Conservation (phyloP, 2,329 filamentous ascomycete species). For the Diaporthe sp. region DNA sequence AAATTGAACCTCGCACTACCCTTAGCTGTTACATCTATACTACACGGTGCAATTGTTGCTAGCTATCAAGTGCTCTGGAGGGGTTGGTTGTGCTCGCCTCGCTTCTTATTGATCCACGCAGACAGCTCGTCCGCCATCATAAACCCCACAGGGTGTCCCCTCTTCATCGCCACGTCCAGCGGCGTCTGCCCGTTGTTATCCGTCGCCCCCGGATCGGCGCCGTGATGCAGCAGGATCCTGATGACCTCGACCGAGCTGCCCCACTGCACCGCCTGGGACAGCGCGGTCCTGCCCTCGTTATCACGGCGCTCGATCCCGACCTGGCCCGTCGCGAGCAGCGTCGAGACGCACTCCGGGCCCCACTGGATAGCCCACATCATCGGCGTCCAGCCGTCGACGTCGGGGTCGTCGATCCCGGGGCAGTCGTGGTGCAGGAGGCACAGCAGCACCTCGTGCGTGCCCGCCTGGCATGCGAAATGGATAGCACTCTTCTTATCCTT, state of each 20-base stretch:
- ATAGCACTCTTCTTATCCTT: background rate
- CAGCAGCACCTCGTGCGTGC: background rate
- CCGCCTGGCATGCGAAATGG: slow-evolving; percentile 1
- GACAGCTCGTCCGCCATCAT: slow-evolving; percentile 1
- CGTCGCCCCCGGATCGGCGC: background rate
- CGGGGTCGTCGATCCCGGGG: background rate
- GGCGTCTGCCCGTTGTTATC: background rate
- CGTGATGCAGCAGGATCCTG: background rate
- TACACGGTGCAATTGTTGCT: background rate
- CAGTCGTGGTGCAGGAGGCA: background rate
- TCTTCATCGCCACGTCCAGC: background rate
- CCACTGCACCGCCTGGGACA: slow-evolving; percentile 5
- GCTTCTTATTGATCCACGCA: slow-evolving; percentile 1
- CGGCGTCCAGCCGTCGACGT: slow-evolving; percentile 4
- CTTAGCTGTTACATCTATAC: background rate
- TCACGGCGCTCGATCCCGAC: background rate
- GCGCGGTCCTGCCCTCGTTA: background rate
- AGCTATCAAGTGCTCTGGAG: background rate
- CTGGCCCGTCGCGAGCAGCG: background rate
- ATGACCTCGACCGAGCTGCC: background rate
- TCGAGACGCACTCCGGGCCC: background rate
- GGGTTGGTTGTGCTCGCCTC: background rate
- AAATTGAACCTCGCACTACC: background rate
- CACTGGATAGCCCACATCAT: slow-evolving; percentile 9
- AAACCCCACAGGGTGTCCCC: background rate